Base-by-base conservation (phyloP, 2,329 filamentous ascomycete species). In the Aspergillus intermedius region DNA sequence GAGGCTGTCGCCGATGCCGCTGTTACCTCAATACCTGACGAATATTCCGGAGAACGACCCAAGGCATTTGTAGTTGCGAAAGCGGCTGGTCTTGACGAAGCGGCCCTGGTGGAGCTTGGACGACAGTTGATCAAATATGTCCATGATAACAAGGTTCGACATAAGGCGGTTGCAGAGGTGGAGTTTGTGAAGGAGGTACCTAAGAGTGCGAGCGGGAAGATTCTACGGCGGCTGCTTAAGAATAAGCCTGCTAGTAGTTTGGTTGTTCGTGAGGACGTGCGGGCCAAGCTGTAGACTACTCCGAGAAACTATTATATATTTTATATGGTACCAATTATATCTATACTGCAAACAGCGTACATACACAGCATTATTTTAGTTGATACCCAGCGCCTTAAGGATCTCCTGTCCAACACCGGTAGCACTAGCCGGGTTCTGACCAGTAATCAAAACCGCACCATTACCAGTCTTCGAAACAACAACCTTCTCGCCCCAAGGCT, bases 121-220 rank as follows among this genome's bases (percentile, higher is more conserved):
- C 61, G 61, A 42, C 76, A 77, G 44, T 76, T 88, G 37, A 67
- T 75, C 41, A 74, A 77, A 55, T 81, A 82, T 62, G 82, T 88
- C 3, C 75, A 79, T 61, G 75, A 80, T 43, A 82, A 81, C 66
- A 85, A 88, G 64, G 82, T 85, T 1, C 74, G 78, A 22, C 61
- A 68, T 42, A 71, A 70, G 52, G 69, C 67, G 67, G 51, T 70
- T 44, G 57, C 57, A 4, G 68, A 68, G 52, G 56, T 70, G 13
- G 66, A 69, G 45, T 63, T 70, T 44, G 51, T 68, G 9, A 51
- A 64, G 8, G 74, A 74, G 44, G 80, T 90, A 21, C 86, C 86
- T 10, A 89, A 89, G 76, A 86, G 81, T 60, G 78, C 84, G 0
- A 85, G 80, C 58, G 86, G 86, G 8, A 89, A 89, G 78, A 87